Base-by-base conservation (phyloP, 2,329 filamentous ascomycete genomes). In the Proliferodiscus dingleyae region DNA sequence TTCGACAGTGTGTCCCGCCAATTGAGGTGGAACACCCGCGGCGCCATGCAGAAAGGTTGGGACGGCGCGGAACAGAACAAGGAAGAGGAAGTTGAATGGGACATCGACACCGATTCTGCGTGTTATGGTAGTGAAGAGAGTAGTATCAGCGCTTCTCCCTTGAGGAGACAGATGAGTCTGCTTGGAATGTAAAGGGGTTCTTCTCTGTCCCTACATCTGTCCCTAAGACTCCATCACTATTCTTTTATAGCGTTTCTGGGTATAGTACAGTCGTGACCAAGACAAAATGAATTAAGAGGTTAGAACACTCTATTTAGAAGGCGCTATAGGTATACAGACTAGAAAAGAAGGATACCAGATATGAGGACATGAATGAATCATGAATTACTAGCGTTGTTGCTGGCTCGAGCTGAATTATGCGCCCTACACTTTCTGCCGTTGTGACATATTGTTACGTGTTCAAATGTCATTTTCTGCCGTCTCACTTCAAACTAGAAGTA, bases 1-100 rank as follows among this genome's bases (percentile, higher is more conserved):
- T 96, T 98, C 63, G 87, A 96, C 66, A 94, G 88, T 61, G 89
- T 98, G 39, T 89, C 87, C 43, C 81, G 91, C 50, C 95, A 91
- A 3, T 74, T 98, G 48, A 79, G 90, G 52, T 98, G 93, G 93
- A 98, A 98, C 68, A 91, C 87, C 21, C 79, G 93, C 37, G 90
- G 89, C 4, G 90, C 91, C 4, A 84, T 85, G 44, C 93, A 98
- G 67, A 97, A 96, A 67, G 87, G 81, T 3, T 98, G 83, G 72
- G 78, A 78, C 45, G 65, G 72, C 44, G 71, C 64, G 2, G 63
- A 62, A 32, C 63, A 62, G 19, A 62, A 68, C 5, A 65, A 67
- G 10, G 66, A 69, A 53, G 67, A 71, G 22, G 71, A 80, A 39
- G 76, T 79, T 5, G 81, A 87, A 50, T 97, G 93, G 82, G 93